Evolutionary conservation across 768 basidiomycete species (phyloP).

Genomic region (Galerina sulciceps): DNA sequence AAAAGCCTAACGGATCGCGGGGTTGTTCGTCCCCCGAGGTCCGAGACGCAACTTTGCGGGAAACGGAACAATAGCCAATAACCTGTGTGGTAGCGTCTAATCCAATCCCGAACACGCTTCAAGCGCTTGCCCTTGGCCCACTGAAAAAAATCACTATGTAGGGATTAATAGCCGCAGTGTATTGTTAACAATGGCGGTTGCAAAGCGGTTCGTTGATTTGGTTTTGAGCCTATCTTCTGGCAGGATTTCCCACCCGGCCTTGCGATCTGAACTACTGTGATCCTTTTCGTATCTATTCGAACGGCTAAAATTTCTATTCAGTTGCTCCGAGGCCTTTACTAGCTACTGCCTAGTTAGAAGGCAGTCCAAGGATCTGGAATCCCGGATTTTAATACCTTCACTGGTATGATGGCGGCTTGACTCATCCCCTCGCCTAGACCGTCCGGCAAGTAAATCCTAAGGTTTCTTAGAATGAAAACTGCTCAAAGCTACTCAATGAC

Average conservation of each 20-base stretch:
- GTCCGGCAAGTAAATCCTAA: neutral
- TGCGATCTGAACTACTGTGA: conserved; percentile 3
- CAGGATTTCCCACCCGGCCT: conserved; percentile 11
- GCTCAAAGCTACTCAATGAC: neutral
- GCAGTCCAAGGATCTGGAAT: neutral
- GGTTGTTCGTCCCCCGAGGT: conserved; percentile 1
- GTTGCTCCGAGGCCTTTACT: neutral
- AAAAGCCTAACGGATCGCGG: conserved; percentile 9
- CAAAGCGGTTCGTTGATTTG: neutral
- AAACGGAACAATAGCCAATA: too few species aligned
- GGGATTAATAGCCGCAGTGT: neutral
- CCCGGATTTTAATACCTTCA: neutral
- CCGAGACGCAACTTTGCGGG: conserved; percentile 6
- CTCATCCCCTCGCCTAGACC: neutral
- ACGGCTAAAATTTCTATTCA: neutral
- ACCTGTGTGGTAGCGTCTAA: too few species aligned
- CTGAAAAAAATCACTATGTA: neutral
- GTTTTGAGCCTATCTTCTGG: neutral
- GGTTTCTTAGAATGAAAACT: neutral
- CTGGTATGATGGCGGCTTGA: neutral
- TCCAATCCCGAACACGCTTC: too few species aligned
- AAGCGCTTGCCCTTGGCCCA: neutral
- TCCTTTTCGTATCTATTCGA: neutral
- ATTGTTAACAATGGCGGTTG: neutral
- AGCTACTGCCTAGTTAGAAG: neutral